phyloP scores from a whole-genome alignment of 371 early-diverging fungal genomes.

The Haplosporangium sp. region DNA sequence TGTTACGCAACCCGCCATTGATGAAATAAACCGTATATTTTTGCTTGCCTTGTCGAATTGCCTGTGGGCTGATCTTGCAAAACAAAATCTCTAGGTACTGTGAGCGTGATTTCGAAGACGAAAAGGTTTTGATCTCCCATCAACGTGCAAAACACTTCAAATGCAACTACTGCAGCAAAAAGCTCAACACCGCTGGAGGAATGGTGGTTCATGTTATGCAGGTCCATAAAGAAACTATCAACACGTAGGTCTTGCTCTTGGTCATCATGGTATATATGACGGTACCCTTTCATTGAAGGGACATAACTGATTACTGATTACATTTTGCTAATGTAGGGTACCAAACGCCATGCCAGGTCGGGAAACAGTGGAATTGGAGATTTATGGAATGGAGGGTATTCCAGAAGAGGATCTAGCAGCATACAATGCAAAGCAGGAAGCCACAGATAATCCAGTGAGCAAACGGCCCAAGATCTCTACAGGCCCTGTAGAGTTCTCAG shows the following conservation, averaged over 20 bases:
- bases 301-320: slow-evolving; percentile 1
- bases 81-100: slow-evolving; percentile 79
- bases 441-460: slow-evolving; percentile 22
- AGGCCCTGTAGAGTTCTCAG: slow-evolving; percentile 33
- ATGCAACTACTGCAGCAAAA: slow-evolving; percentile 85
- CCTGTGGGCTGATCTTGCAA: no score
- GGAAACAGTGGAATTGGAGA: slow-evolving; percentile 88
- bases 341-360: slow-evolving; percentile 90
- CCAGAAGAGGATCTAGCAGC: slow-evolving; percentile 84
- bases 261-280: background rate
- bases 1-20: background rate
- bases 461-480: slow-evolving; percentile 38
- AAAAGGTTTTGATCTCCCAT: slow-evolving; percentile 92
- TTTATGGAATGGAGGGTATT: slow-evolving; percentile 96
- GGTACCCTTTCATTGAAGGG: background rate
- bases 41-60: no score
- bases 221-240: slow-evolving; percentile 92
- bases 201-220: slow-evolving; percentile 92
- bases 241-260: slow-evolving; percentile 62
- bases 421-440: slow-evolving; percentile 49
- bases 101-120: slow-evolving; percentile 96
- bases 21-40: no score
- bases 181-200: slow-evolving; percentile 91
- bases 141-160: slow-evolving; percentile 95
- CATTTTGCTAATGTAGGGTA: slow-evolving; percentile 63